These are phyloP conservation scores for Macrocybe gigantea DNA, from an alignment of 768 basidiomycete species.

Conservation along the genomic window DNA sequence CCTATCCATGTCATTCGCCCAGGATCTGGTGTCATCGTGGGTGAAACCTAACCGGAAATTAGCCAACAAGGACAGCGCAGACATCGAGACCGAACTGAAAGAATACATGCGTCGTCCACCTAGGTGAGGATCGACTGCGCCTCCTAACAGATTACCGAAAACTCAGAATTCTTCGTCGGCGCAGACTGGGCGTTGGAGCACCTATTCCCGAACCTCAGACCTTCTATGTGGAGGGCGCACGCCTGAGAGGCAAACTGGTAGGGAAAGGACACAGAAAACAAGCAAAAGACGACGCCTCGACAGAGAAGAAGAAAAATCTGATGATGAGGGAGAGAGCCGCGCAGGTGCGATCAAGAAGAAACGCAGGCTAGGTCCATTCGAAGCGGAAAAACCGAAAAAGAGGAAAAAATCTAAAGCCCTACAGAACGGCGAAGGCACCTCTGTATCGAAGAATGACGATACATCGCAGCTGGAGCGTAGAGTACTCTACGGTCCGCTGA, in stretches of 20 bases:
- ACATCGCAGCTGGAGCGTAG: too few species aligned
- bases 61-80: conserved; percentile 26
- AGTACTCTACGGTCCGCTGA: too few species aligned
- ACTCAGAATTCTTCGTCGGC: conserved; percentile 4
- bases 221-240: conserved; percentile 48
- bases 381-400: conserved; percentile 41
- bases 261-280: conserved; percentile 44
- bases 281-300: conserved; percentile 32
- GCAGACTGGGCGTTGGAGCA: conserved; percentile 74
- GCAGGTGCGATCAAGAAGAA: conserved; percentile 57
- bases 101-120: conserved; percentile 66
- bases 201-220: conserved; percentile 42
- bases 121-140: conserved; percentile 38
- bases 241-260: conserved; percentile 54
- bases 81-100: conserved; percentile 51
- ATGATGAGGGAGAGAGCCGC: conserved; percentile 56
- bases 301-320: conserved; percentile 18
- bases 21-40: conserved; percentile 74
- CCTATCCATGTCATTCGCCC: conserved; percentile 70
- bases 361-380: conserved; percentile 53
- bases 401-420: conserved; percentile 19
- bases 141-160: neutral
- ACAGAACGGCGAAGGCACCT: neutral
- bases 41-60: conserved; percentile 48
- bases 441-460: neutral